phyloP scores from a whole-genome alignment of 306 rosid species.

The Vigna mungo region DNA sequence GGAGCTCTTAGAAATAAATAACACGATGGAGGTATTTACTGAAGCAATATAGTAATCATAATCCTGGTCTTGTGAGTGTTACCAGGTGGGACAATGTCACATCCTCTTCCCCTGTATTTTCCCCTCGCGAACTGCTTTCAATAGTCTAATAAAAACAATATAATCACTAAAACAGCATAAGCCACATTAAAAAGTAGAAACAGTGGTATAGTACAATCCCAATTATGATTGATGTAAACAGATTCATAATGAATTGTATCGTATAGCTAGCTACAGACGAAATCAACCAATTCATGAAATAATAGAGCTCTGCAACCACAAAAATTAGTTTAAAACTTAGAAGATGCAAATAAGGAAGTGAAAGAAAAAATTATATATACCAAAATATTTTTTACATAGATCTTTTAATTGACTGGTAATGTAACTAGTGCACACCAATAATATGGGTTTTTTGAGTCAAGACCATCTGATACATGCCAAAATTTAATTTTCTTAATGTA shows the following conservation, averaged over 20 bases:
- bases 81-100: conserved; percentile 87
- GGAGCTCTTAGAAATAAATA: conserved; percentile 17
- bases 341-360: conserved; percentile 1
- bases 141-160: conserved; percentile 63
- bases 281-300: background rate
- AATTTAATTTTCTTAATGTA: background rate
- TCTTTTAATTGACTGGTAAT: background rate
- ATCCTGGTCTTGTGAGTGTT: conserved; percentile 34
- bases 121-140: conserved; percentile 84
- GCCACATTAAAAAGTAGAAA: conserved; percentile 10
- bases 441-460: background rate
- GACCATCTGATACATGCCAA: background rate
- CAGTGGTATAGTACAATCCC: background rate
- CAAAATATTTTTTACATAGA: background rate
- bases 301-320: conserved; percentile 20
- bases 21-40: conserved; percentile 14
- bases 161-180: conserved; percentile 25
- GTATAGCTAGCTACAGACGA: conserved; percentile 10
- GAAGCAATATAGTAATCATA: conserved; percentile 5
- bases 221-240: conserved; percentile 21
- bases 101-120: conserved; percentile 74
- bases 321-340: background rate
- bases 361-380: conserved; percentile 8
- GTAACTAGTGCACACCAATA: conserved; percentile 4
- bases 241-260: conserved; percentile 2